Evolutionary conservation across 2,329 filamentous ascomycete species (phyloP).

Genomic region (Botrytis paeoniae): DNA sequence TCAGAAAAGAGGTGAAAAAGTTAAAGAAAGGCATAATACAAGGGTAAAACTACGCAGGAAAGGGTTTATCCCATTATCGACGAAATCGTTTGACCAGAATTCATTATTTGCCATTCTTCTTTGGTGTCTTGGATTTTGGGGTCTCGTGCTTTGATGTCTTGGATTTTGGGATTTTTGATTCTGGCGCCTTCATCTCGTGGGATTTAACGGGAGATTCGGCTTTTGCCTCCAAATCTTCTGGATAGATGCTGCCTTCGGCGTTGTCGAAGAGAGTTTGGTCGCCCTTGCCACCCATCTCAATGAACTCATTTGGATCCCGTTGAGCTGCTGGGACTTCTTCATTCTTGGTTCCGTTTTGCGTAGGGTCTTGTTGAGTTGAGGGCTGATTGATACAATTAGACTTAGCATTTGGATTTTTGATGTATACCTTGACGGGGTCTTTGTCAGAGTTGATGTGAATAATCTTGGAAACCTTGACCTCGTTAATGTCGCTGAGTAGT

Average conservation of each 20-base stretch:
- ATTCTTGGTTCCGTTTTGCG: conserved; percentile 40
- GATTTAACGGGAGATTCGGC: conserved; percentile 4
- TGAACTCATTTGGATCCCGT: conserved; percentile 72
- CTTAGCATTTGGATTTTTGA: conserved; percentile 60
- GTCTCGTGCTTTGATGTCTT: neutral
- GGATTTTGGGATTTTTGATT: neutral
- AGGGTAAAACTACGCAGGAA: neutral
- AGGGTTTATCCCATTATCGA: neutral
- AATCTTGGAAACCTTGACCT: conserved; percentile 61
- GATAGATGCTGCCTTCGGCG: conserved; percentile 41
- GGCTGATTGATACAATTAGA: conserved; percentile 45
- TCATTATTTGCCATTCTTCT: conserved; percentile 7
- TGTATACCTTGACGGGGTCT: conserved; percentile 67
- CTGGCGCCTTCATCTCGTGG: neutral
- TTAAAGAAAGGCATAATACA: neutral
- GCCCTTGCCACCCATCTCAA: conserved; percentile 79
- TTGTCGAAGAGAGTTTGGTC: conserved; percentile 75
- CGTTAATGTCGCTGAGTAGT: conserved; percentile 76
- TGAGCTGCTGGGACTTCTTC: conserved; percentile 67
- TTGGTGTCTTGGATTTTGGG: conserved; percentile 8
- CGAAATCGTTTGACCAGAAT: neutral
- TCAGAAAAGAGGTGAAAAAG: neutral
- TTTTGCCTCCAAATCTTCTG: conserved; percentile 7
- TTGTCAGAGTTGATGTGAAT: conserved; percentile 53
- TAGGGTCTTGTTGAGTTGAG: conserved; percentile 22